A percentile compares a stretch with the other conserved stretches of the same genome.
Evolutionary conservation across 2,329 filamentous ascomycete genomes (phyloP).

Genomic region (Tolypocladium inflatum): DNA sequence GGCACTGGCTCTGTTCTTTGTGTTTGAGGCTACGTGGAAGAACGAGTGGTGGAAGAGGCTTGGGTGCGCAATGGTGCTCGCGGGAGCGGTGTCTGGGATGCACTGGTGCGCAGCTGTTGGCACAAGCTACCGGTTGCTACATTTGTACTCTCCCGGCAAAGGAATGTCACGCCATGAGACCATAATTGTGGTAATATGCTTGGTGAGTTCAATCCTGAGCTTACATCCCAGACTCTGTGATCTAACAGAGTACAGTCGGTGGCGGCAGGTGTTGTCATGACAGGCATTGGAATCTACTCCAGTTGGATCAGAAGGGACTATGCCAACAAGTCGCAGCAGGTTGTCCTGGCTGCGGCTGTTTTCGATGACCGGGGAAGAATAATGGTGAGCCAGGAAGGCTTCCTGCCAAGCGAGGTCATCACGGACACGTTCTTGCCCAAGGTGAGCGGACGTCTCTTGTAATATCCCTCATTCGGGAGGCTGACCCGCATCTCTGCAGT

Average conservation of each 20-base stretch:
- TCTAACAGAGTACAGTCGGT: conserved; percentile 36
- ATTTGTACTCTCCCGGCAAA: conserved; percentile 19
- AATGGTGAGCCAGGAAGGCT: conserved; percentile 59
- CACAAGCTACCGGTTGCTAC: conserved; percentile 52
- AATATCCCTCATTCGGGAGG: background rate
- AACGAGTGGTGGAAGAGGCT: conserved; percentile 67
- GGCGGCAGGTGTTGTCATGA: conserved; percentile 50
- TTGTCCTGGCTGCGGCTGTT: conserved; percentile 50
- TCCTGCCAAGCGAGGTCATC: conserved; percentile 64
- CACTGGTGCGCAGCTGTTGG: conserved; percentile 71
- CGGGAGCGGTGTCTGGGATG: conserved; percentile 73
- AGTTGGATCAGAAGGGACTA: conserved; percentile 37
- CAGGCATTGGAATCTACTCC: conserved; percentile 35
- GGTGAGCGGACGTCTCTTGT: conserved; percentile 22
- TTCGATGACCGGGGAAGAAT: conserved; percentile 60
- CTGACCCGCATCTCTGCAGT: background rate
- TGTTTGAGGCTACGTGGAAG: conserved; percentile 65
- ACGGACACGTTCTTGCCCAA: conserved; percentile 67
- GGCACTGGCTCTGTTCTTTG: conserved; percentile 67
- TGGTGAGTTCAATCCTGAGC: conserved; percentile 38
- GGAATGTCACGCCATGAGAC: conserved; percentile 7
- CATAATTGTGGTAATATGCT: conserved; percentile 56
- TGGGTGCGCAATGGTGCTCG: conserved; percentile 56
- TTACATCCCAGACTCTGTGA: background rate
- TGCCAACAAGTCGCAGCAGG: conserved; percentile 50